These are phyloP conservation scores for Paraphysoderma sedebokerense DNA, from an alignment of 371 early-diverging fungal genomes.

Conservation along the genomic window DNA sequence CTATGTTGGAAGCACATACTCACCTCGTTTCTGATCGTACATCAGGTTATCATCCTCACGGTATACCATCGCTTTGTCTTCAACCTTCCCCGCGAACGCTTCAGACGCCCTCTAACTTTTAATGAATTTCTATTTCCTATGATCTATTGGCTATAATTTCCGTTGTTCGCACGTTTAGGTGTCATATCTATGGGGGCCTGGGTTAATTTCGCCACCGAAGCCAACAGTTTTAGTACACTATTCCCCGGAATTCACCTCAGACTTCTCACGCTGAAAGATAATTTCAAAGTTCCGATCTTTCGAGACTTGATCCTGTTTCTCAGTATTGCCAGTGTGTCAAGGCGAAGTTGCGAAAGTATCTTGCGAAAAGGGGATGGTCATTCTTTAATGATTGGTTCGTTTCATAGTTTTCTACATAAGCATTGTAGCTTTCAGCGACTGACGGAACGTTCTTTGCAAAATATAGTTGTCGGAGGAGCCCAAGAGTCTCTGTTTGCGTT, in stretches of 20 bases:
- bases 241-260: constrained; percentile 43
- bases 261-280: constrained; percentile 35
- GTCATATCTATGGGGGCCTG: constrained; percentile 69
- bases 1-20: too few species aligned
- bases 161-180: constrained; percentile 8
- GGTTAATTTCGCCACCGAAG: constrained; percentile 61
- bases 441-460: too few species aligned
- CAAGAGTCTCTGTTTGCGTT: constrained; percentile 48
- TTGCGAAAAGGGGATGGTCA: constrained; percentile 55
- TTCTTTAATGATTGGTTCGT: constrained; percentile 51
- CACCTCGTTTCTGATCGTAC: neutral
- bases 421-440: too few species aligned
- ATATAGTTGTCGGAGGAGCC: constrained; percentile 69
- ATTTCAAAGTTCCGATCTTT: constrained; percentile 53
- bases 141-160: neutral
- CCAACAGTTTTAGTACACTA: constrained; percentile 36
- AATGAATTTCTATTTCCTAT: too few species aligned
- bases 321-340: constrained; percentile 60
- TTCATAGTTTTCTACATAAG: too few species aligned
- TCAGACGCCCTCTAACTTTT: too few species aligned
- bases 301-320: constrained; percentile 49
- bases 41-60: constrained; percentile 59
- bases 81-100: too few species aligned
- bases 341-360: constrained; percentile 48
- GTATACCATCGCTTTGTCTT: too few species aligned